Percentiles rank a stretch among this genome's conserved stretches.
Evolutionary conservation across 768 basidiomycete species (phyloP).

Genomic region (Collybia sp.): DNA sequence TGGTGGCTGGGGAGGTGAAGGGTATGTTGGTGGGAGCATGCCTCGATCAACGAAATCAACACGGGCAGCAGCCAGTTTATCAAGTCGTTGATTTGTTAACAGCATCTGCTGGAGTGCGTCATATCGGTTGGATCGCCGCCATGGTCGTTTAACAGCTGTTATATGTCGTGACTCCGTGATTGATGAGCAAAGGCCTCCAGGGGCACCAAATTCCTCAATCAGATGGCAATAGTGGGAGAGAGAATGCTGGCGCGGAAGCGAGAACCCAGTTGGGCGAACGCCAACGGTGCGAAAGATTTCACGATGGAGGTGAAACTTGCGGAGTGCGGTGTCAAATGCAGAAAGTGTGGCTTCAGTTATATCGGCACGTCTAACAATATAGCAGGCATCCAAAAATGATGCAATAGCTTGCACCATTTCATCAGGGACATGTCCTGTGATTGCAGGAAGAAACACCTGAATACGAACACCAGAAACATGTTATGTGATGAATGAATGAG

Average conservation of each 20-base stretch:
- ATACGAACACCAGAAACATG: background rate
- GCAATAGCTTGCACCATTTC: constrained; percentile 5
- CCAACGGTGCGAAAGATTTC: constrained; percentile 4
- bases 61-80: constrained; percentile 12
- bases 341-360: background rate
- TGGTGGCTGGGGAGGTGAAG: background rate
- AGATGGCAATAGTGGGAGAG: background rate
- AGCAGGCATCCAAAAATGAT: constrained; percentile 12
- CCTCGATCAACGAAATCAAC: background rate
- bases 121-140: constrained; percentile 13
- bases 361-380: constrained; percentile 1
- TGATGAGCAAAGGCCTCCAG: constrained; percentile 6
- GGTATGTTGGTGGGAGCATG: background rate
- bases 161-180: constrained; percentile 12
- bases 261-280: background rate
- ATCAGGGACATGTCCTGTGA: constrained; percentile 6
- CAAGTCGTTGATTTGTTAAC: constrained; percentile 9
- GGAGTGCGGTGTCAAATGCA: background rate
- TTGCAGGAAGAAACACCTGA: constrained; percentile 1
- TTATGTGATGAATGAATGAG: background rate
- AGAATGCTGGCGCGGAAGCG: constrained; percentile 1
- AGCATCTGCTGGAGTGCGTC: constrained; percentile 19
- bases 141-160: constrained; percentile 17
- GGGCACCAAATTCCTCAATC: constrained; percentile 1
- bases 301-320: background rate